Percentiles rank a stretch among this genome's conserved stretches.
phyloP scores from a whole-genome alignment of 495 filamentous ascomycete genomes.

The Neurospora cerealis region DNA sequence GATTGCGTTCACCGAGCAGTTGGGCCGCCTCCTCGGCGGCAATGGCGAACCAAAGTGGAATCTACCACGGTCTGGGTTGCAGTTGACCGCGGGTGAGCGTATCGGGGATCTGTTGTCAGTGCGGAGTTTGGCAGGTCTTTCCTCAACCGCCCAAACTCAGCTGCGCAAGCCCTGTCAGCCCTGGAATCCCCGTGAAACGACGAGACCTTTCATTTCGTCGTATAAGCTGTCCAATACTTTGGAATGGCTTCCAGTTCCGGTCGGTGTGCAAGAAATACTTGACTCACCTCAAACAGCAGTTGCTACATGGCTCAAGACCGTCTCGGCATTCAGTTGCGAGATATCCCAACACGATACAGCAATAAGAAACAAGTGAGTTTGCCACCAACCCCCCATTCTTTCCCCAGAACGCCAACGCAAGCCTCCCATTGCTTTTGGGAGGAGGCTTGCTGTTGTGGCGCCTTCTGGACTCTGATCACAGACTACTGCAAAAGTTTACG shows the following conservation, averaged over 20 bases:
- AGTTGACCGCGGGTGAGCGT: background rate
- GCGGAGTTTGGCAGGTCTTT: background rate
- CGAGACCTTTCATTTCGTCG: background rate
- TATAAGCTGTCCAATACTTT: background rate
- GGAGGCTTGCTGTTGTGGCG: background rate
- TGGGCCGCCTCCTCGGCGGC: background rate
- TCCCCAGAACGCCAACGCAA: background rate
- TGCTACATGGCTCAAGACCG: background rate
- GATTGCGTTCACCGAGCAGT: background rate
- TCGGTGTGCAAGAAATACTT: background rate
- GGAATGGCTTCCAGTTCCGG: background rate
- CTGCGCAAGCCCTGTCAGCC: background rate
- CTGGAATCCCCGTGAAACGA: background rate
- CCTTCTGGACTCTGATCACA: background rate
- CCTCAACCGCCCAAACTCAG: background rate
- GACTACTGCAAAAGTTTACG: background rate
- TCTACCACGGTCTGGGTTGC: background rate
- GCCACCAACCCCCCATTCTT: background rate
- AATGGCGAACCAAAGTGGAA: background rate
- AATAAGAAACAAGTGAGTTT: background rate
- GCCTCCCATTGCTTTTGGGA: background rate
- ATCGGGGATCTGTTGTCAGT: background rate
- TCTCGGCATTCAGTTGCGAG: background rate
- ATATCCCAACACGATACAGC: background rate
- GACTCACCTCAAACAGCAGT: background rate